Evolutionary conservation across 2,329 filamentous ascomycete genomes (phyloP), one percentile per base, ranked within the genome.

Genomic region (Paraconiothyrium sp.): DNA sequence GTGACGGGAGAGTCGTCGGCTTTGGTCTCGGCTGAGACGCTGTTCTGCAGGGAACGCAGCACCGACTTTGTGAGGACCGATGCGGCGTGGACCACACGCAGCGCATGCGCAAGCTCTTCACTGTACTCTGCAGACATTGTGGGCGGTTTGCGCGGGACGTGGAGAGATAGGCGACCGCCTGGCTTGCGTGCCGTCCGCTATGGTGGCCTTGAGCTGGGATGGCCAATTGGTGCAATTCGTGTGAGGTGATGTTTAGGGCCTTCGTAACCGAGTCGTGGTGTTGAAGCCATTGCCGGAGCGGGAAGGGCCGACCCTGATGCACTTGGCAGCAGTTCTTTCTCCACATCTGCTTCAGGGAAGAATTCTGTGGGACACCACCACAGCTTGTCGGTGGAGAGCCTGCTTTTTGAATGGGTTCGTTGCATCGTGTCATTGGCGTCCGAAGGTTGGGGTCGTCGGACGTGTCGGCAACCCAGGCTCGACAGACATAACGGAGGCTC

Each of bases 1-100:
- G 88, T 89, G 54, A 90, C 88, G 27, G 88, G 88, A 0, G 84
- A 85, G 52, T 82, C 78, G 72, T 90, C 88, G 59, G 79, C 80
- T 72, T 90, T 89, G 69, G 84, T 82, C 56, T 88, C 79, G 24
- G 80, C 81, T 59, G 80, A 80, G 52, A 76, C 72, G 57, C 67
- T 67, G 66, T 85, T 84, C 64, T 82, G 79, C n/a, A 84, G 79
- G 22, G 78, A 75, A 46, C 79, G 79, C 24, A 85, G 78, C 67
- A 88, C 75, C 61, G 78, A 72, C 70, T 88, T 88, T 20, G 88
- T 89, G 41, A 89, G 80, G 16, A 85, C 76, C 3, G 86, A 83
- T 55, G 87, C 87, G 63, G 83, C 79, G 67, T 86, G 84, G 20
- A 88, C 84, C 22, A 85, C 82, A 35, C 63, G 67, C 46, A 76